Evolutionary conservation across 345 rosid species (phyloP).

Genomic region (Acer yangbiense): DNA sequence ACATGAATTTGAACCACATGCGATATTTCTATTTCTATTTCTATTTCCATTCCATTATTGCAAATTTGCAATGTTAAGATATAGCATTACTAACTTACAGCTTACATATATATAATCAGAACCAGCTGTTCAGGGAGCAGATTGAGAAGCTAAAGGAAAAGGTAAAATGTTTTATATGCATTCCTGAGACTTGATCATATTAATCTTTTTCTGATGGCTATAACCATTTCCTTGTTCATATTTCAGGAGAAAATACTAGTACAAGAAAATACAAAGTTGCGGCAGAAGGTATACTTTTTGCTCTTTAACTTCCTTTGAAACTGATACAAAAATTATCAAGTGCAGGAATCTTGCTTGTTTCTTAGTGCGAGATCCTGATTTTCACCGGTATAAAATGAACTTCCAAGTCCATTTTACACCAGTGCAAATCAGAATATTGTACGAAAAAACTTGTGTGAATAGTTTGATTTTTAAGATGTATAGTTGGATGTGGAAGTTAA

Average conservation of each 20-base stretch:
- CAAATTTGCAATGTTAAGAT: background rate
- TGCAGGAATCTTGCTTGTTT: too few species aligned
- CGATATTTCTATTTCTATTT: background rate
- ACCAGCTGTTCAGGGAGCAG: constrained; percentile 53
- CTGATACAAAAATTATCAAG: too few species aligned
- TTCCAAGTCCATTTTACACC: too few species aligned
- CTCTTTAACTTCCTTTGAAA: too few species aligned
- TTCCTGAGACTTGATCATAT: background rate
- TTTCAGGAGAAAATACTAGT: constrained; percentile 55
- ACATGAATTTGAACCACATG: background rate
- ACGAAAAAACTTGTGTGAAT: too few species aligned
- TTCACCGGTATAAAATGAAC: too few species aligned
- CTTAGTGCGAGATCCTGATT: too few species aligned
- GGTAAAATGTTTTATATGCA: constrained; percentile 38
- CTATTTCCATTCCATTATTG: too few species aligned
- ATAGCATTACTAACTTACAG: background rate
- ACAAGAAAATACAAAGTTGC: constrained; percentile 55
- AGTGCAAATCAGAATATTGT: too few species aligned
- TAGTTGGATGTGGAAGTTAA: background rate
- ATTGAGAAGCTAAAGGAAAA: constrained; percentile 63
- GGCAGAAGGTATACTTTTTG: constrained; percentile 43
- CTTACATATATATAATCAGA: constrained; percentile 37
- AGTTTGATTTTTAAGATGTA: background rate
- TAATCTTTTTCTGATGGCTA: background rate
- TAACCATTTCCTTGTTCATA: background rate